These are phyloP conservation scores for Candida michaelii DNA, from an alignment of 805 yeast genomes.

Conservation along the genomic window DNA sequence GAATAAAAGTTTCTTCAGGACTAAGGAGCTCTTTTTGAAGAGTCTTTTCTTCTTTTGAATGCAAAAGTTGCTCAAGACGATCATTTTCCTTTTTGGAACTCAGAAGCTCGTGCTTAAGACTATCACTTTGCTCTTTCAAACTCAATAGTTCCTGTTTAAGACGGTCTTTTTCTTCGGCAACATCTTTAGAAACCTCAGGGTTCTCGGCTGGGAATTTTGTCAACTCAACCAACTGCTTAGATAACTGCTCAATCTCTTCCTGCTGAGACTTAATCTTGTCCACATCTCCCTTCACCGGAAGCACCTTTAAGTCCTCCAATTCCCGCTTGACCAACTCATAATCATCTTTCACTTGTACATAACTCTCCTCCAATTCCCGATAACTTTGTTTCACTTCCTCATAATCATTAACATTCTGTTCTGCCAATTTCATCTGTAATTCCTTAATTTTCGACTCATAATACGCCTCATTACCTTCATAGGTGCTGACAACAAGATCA, in stretches of 20 bases:
- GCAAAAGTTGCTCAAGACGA: no score
- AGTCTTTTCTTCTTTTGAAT: neutral
- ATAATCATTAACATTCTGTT: conserved; percentile 3
- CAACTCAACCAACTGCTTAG: conserved; percentile 12
- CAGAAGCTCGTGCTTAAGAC: no score
- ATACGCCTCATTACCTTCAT: conserved; percentile 52
- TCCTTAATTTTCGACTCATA: conserved; percentile 48
- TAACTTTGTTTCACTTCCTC: conserved; percentile 1
- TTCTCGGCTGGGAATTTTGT: conserved; percentile 10
- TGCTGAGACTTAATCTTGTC: conserved; percentile 9
- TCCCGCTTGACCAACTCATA: neutral
- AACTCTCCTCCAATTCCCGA: neutral
- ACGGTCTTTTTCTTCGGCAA: no score
- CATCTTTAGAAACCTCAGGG: no score
- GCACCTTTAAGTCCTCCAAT: neutral
- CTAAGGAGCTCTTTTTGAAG: neutral
- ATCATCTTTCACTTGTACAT: neutral
- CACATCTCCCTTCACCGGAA: no score
- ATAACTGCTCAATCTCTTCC: conserved; percentile 11
- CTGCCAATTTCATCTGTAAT: conserved; percentile 20
- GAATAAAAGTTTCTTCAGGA: no score
- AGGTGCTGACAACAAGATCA: conserved; percentile 53
- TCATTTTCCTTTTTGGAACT: no score
- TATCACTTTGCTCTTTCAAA: no score
- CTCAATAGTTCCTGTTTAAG: no score